Base-by-base conservation (phyloP, 1,284 basidiomycete species). In the Crepidotus sp. region DNA sequence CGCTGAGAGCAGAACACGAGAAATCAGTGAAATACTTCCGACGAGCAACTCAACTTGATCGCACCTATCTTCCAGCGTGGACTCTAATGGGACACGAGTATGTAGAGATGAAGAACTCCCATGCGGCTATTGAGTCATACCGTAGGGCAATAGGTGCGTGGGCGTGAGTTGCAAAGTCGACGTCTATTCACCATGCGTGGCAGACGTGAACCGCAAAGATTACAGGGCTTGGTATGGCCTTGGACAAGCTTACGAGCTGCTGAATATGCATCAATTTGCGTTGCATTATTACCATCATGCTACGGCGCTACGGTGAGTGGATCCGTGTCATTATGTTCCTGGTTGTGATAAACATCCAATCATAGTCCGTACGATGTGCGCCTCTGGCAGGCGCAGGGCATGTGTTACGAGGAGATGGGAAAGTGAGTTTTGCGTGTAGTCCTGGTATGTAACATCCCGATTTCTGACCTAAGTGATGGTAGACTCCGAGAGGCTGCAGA, bases 11-110 rank as follows among this genome's bases (percentile, higher is more conserved):
- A 7, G 94, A 98, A 58, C 94, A 98, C 60, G 91, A 92, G 57
- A 95, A 95, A 61, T 93, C 96, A 0, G 85, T 98, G 57, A 87
- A 87, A 57, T 96, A 97, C 62, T 98, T 98, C 66, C 78, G 85
- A 54, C 78, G 94, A 46, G 94, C 95, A 7, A 87, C 95, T 14
- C 84, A 94, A 56, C 77, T 99, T 39, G 95, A 99, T 63, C 77
- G 87, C 50, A 92, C 89, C 4, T 98, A 94, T 63, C 73, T 98
- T 17, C 86, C 91, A 3, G 96, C 96, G 3, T 99, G 96, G 96
- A 98, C 95, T n/a, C 65, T 98, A 50, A 92, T 99, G 83, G 96
- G 96, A 0, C 96, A 98, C 63, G 96, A 98, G 63, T 98, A 92
- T 59, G 86, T 98, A 43, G 96, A 98, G 67, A 81, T 98, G 76